A percentile compares a stretch with the other conserved stretches of the same genome.
phyloP scores from a whole-genome alignment of 2,329 filamentous ascomycete genomes.

The Paecilomyces sp. region DNA sequence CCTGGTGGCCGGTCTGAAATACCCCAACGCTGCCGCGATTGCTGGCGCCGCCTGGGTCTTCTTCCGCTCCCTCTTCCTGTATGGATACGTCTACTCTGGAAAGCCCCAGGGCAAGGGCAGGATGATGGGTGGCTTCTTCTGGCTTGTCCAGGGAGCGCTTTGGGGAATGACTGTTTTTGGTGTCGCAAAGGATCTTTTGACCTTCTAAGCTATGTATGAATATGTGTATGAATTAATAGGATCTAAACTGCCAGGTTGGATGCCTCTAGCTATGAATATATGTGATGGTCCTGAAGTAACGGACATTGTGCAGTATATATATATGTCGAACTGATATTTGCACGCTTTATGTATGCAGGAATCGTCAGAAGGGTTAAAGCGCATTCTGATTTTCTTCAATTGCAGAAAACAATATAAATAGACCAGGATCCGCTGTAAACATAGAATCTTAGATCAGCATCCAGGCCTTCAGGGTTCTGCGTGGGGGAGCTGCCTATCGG shows the following conservation, averaged over 20 bases:
- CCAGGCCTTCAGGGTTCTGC: not conserved
- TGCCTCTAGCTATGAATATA: not conserved
- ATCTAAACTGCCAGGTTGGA: not conserved
- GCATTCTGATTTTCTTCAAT: not conserved
- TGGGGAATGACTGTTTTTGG: constrained; percentile 33
- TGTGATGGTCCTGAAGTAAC: not conserved
- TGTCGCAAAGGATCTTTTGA: constrained; percentile 23
- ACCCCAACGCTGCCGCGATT: constrained; percentile 41
- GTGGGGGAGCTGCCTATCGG: not conserved
- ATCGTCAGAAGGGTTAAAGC: too few relatives aligned
- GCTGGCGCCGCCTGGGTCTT: constrained; percentile 46
- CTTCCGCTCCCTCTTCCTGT: constrained; percentile 42
- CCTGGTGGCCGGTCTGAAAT: constrained; percentile 48
- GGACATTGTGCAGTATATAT: too few relatives aligned
- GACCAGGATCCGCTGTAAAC: not conserved
- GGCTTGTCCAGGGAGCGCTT: constrained; percentile 32
- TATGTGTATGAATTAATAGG: not conserved
- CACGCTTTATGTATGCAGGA: too few relatives aligned
- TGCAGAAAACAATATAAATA: not conserved
- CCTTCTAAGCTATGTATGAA: constrained; percentile 1
- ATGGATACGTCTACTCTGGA: constrained; percentile 37
- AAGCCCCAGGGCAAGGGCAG: constrained; percentile 33
- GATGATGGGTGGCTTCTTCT: constrained; percentile 27
- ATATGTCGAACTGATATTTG: too few relatives aligned
- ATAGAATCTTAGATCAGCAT: not conserved